Base-by-base conservation (phyloP, 129 eudicot genomes). In the Pseudognaphalium luteoalbum region DNA sequence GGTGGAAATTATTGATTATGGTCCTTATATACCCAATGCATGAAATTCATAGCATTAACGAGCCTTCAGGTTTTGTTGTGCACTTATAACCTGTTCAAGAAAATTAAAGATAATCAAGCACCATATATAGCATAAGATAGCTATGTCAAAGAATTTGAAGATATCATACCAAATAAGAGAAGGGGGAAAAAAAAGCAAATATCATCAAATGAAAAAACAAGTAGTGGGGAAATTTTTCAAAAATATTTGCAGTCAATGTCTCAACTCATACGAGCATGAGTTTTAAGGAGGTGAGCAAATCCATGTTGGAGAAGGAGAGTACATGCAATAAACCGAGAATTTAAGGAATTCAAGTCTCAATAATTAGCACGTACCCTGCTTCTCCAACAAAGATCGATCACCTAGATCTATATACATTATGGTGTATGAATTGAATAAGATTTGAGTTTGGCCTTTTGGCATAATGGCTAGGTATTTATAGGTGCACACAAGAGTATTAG, bases 281-380 rank as follows among this genome's bases (percentile, higher is more conserved):
- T 47, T 47, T 1, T 14, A 47, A 12, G 54, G 4, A 47, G 54
- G 54, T 47, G 54, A 14, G 12, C 54, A 47, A 47, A 47, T 47
- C 54, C 54, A 47, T 4, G 54, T 47, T 12, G 54, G 54, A 47
- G 54, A 47, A 47, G 54, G 4, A 47, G 54, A 14, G 54, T 47
- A 47, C 54, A 14, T 47, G 54, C 54, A 47, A 47, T 47, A 14
- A 47, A 47, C 54, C 1, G 54, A 47, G n/a, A 47, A 47, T 14
- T 14, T n/a, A 47, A 14, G 5, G 5, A 47, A 12, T 47, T 47
- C 54, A 47, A 12, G 54, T 47, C 54, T 47, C 6, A 12, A 47
- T 47, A 12, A 1, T 14, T 12, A 47, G 71, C 88, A 84, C 83
- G 80, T 84, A 77, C 81, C 81, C 84, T 82, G 84, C 83, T 76